These are phyloP conservation scores for Phialophora expanda DNA, from an alignment of 2,329 filamentous ascomycete species.

Conservation along the genomic window DNA sequence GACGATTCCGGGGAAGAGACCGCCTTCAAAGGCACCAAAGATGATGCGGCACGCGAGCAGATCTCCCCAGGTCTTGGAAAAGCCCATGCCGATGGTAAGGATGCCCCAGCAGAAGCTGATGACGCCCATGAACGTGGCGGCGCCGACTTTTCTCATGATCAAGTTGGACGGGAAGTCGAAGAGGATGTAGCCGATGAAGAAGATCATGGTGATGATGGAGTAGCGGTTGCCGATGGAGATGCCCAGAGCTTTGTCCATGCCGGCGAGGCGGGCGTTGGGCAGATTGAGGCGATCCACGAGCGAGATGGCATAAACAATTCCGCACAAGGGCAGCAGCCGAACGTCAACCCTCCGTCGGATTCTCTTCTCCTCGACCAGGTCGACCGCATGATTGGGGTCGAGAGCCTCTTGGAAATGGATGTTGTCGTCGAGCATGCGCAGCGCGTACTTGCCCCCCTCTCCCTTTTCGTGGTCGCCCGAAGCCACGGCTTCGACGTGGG, in stretches of 20 bases:
- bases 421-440: too few species aligned
- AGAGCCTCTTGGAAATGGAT: too few species aligned
- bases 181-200: slow-evolving; percentile 41
- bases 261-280: slow-evolving; percentile 8
- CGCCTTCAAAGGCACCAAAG: slow-evolving; percentile 43
- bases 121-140: slow-evolving; percentile 11
- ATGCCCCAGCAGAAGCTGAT: slow-evolving; percentile 24
- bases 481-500: too few species aligned
- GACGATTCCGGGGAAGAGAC: slow-evolving; percentile 48
- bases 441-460: too few species aligned
- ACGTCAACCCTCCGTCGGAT: slow-evolving; percentile 4
- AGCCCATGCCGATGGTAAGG: slow-evolving; percentile 33
- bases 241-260: slow-evolving; percentile 1
- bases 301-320: slow-evolving; percentile 2
- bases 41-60: slow-evolving; percentile 41
- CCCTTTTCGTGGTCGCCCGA: too few species aligned
- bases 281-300: slow-evolving; percentile 14
- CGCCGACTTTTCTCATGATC: slow-evolving; percentile 45
- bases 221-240: neutral
- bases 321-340: slow-evolving; percentile 5
- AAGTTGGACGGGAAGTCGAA: slow-evolving; percentile 53
- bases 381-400: too few species aligned
- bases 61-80: neutral
- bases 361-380: too few species aligned
- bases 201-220: slow-evolving; percentile 40